Evolutionary conservation across 129 eudicot genomes (phyloP).

Genomic region (Helichrysum umbraculigerum): DNA sequence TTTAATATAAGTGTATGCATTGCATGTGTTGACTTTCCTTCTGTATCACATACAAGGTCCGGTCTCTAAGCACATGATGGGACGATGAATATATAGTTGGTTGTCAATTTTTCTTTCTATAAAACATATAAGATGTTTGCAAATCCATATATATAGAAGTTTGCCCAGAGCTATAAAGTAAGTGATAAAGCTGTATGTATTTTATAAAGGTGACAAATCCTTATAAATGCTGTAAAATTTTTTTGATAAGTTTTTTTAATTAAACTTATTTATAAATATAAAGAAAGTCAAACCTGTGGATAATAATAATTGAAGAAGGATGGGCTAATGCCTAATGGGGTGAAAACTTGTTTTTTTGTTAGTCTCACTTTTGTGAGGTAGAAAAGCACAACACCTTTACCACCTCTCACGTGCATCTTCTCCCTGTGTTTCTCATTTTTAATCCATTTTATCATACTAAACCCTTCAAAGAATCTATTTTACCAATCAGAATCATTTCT

Average conservation of each 20-base stretch:
- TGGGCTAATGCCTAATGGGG: constrained; percentile 33
- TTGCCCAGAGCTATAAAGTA: background rate
- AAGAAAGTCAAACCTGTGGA: constrained; percentile 34
- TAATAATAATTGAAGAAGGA: constrained; percentile 39
- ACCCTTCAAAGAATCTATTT: background rate
- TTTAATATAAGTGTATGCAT: no score
- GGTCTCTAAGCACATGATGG: no score
- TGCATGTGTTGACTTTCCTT: no score
- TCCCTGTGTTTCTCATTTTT: constrained; percentile 23
- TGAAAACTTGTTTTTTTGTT: constrained; percentile 28
- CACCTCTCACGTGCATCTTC: constrained; percentile 58
- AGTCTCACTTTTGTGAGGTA: constrained; percentile 39
- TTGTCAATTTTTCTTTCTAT: background rate
- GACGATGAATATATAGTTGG: no score
- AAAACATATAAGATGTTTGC: background rate
- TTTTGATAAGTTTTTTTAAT: background rate
- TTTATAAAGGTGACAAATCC: constrained; percentile 24
- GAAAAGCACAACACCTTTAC: constrained; percentile 51
- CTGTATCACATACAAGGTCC: no score
- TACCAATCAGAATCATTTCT: background rate
- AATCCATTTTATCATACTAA: background rate
- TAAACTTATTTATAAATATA: constrained; percentile 5
- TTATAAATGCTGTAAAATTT: constrained; percentile 4
- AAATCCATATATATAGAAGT: background rate
- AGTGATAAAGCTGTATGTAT: constrained; percentile 19